Evolutionary conservation across 164 flowering plant species (phyloP).

Genomic region (Sedum album): DNA sequence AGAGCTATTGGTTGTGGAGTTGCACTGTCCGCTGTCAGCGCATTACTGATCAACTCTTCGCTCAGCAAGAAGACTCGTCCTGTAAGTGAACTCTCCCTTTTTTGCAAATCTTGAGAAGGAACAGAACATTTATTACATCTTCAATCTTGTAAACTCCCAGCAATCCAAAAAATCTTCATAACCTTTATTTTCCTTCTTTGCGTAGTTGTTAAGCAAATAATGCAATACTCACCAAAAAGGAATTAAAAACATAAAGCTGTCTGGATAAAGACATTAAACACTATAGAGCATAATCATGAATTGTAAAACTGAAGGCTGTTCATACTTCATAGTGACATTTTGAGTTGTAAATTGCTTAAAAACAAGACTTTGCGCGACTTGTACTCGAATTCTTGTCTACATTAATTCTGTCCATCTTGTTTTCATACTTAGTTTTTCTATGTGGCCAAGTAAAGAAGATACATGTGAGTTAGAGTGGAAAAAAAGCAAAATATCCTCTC

Average conservation of each 20-base stretch:
- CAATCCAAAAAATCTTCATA: neutral
- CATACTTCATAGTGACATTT: neutral
- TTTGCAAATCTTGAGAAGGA: too few relatives aligned
- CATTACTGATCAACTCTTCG: conserved; percentile 36
- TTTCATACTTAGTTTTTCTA: neutral
- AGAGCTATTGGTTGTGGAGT: conserved; percentile 50
- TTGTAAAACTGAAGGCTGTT: too few relatives aligned
- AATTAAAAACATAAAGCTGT: too few relatives aligned
- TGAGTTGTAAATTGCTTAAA: neutral
- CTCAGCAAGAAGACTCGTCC: conserved; percentile 56
- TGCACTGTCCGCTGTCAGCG: conserved; percentile 27
- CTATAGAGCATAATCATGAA: too few relatives aligned
- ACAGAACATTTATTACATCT: neutral
- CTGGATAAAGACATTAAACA: too few relatives aligned
- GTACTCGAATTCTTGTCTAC: neutral
- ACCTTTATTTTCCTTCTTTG: neutral
- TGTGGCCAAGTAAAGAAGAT: neutral
- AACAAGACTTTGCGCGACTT: neutral
- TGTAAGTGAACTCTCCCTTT: conserved; percentile 18
- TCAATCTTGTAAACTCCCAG: neutral
- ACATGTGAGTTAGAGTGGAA: neutral
- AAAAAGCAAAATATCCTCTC: neutral
- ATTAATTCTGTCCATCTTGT: neutral
- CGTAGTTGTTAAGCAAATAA: neutral
- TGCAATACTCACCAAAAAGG: neutral